These are phyloP conservation scores for Neopestalotiopsis sp. DNA, from an alignment of 2,329 filamentous ascomycete species.

Conservation along the genomic window DNA sequence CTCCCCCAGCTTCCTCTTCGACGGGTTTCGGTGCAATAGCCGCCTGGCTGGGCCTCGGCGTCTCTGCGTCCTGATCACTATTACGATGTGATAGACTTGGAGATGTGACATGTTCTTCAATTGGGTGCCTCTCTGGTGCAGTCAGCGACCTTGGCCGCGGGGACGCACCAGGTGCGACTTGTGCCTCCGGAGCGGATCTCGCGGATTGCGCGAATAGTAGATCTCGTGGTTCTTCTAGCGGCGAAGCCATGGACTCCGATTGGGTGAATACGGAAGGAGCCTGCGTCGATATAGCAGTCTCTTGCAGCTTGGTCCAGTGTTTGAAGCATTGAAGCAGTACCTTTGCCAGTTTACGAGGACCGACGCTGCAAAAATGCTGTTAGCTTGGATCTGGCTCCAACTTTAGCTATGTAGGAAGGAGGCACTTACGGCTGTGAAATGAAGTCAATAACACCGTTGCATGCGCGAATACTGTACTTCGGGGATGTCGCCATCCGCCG, in stretches of 20 bases:
- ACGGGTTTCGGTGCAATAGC: not conserved
- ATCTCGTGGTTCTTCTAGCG: not conserved
- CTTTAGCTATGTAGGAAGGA: not conserved
- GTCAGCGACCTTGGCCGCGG: not conserved
- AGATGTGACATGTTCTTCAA: not conserved
- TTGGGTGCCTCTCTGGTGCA: not conserved
- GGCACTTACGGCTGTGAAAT: slow-evolving; percentile 43
- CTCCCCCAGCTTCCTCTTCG: not conserved
- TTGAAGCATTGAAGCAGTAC: slow-evolving; percentile 27
- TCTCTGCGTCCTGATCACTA: not conserved
- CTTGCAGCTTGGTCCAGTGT: slow-evolving; percentile 2
- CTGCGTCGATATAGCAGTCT: not conserved
- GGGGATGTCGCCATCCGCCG: slow-evolving; percentile 26
- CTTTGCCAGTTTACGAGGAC: slow-evolving; percentile 44
- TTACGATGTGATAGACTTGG: not conserved
- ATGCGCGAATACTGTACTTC: not conserved
- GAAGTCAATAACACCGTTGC: slow-evolving; percentile 38
- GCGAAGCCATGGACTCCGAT: not conserved
- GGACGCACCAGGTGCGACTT: not conserved
- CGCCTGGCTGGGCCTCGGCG: not conserved
- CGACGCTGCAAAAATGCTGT: slow-evolving; percentile 31
- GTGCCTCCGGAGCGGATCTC: not conserved
- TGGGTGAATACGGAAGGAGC: not conserved
- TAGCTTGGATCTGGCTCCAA: not conserved
- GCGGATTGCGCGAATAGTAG: not conserved